Base-by-base conservation (phyloP, 2,329 filamentous ascomycete genomes). In the Pseudopithomyces maydicus region DNA sequence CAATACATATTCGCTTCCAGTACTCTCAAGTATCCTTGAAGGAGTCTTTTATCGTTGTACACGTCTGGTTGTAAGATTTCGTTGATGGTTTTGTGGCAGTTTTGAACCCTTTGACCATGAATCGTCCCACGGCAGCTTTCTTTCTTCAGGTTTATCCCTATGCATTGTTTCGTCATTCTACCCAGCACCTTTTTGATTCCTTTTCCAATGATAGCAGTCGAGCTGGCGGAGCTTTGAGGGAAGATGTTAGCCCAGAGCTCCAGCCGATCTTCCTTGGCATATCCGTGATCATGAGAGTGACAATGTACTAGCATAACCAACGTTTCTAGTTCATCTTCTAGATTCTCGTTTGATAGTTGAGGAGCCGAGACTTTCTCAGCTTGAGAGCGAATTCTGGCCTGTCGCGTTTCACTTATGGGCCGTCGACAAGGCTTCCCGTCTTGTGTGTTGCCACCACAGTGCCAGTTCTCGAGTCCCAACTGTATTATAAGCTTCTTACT, bases 281-380 rank as follows among this genome's bases (percentile, higher is more conserved):
- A 20, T 20, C 51, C 51, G 7, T 20, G 12, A 39, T 57, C 23
- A 35, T 57, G 55, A n/a, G 26, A 32, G 12, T 55, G 36, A 33
- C 51, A 57, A 32, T 57, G 55, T 45, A 55, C 55, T 8, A 57
- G 51, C 55, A 51, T 54, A 45, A 55, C 36, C 2, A 57, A 36
- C 49, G 42, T 49, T 10, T 39, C n/a, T 12, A 39, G 36, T n/a
- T 39, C 14, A 33, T 33, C 32, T 7, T 33, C 32, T 7, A 33
- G 32, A 33, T 33, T 33, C 14, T 33, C 32, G 32, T 14, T 33
- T 33, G 32, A 33, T 33, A 7, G 32, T 33, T 7, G 14, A 33
- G 14, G 32, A 33, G 32, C 14, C 32, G 14, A 33, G 7, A 33
- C 14, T 33, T 33, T 7, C 14, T 33, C 32, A 7, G 14, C 7